These are phyloP conservation scores for Helotiales sp. DNA, from an alignment of 2,329 filamentous ascomycete genomes.

Conservation along the genomic window DNA sequence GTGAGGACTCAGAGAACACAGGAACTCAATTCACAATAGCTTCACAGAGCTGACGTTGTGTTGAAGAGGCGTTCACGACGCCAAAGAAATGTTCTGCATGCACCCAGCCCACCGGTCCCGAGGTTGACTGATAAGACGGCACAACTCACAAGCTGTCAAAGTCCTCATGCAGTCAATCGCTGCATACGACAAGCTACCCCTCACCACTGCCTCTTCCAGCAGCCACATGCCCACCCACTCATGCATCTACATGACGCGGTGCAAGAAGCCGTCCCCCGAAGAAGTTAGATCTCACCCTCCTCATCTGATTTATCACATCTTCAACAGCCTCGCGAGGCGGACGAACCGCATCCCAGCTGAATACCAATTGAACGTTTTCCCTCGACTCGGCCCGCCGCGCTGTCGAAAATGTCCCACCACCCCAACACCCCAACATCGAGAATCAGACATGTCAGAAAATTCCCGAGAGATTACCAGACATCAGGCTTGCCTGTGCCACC, in stretches of 20 bases:
- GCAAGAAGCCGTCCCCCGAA: not conserved
- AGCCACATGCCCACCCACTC: not conserved
- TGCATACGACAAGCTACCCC: conserved; percentile 4
- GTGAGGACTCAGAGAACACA: not conserved
- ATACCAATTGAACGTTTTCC: conserved; percentile 6
- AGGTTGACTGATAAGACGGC: not conserved
- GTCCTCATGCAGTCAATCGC: not conserved
- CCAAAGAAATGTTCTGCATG: not conserved
- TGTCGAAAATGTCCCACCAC: not conserved
- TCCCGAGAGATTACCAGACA: not conserved
- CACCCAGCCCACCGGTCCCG: conserved; percentile 1
- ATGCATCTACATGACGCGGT: conserved; percentile 3
- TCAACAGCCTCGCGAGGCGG: not conserved
- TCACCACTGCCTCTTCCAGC: not conserved
- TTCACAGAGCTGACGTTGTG: not conserved
- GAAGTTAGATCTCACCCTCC: not conserved
- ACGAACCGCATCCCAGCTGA: not conserved
- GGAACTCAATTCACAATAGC: not conserved
- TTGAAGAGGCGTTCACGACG: not conserved
- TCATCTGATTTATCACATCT: conserved; percentile 11
- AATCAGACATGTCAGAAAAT: conserved; percentile 3
- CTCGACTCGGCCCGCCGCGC: conserved; percentile 1
- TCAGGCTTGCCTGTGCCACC: not conserved
- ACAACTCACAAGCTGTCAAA: not conserved
- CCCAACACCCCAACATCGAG: not conserved